Evolutionary conservation across 805 yeast species (phyloP).

Genomic region (Tanozyma kutaoensis): DNA sequence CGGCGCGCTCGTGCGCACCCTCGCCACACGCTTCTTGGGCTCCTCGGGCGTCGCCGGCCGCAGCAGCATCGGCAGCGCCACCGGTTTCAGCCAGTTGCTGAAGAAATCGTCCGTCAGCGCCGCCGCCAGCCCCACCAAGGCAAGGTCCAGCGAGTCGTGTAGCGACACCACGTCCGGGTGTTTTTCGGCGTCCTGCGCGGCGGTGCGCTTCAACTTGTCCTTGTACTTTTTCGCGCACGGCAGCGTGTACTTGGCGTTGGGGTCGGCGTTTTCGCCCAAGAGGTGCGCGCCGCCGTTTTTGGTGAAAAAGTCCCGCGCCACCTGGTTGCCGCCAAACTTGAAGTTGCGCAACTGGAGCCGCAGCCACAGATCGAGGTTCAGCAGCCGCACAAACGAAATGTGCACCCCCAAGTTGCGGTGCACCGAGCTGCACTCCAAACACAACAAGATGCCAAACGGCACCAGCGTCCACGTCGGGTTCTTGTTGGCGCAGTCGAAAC

Average conservation of each 20-base stretch:
- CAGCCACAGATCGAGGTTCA: constrained; percentile 90
- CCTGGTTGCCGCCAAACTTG: constrained; percentile 87
- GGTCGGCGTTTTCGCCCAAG: constrained; percentile 41
- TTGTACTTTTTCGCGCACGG: constrained; percentile 71
- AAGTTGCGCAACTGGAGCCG: constrained; percentile 80
- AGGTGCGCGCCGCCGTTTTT: constrained; percentile 78
- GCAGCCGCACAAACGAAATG: constrained; percentile 86
- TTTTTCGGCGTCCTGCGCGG: constrained; percentile 48
- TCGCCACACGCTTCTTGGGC: constrained; percentile 2
- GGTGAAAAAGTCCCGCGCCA: constrained; percentile 68
- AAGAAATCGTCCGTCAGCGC: constrained; percentile 71
- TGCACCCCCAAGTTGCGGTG: constrained; percentile 96
- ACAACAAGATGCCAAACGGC: constrained; percentile 85
- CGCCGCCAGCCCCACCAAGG: constrained; percentile 19
- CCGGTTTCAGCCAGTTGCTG: constrained; percentile 83
- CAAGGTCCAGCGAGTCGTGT: constrained; percentile 29
- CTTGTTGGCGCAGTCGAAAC: constrained; percentile 89
- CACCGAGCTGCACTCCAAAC: constrained; percentile 90
- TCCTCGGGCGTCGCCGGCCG: constrained; percentile 27
- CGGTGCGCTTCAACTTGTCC: constrained; percentile 62
- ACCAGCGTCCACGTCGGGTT: constrained; percentile 98
- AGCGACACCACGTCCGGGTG: constrained; percentile 67
- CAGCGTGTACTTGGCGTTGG: constrained; percentile 69
- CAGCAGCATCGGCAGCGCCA: constrained; percentile 36
- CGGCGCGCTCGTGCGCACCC: constrained; percentile 3